phyloP scores from a whole-genome alignment of 495 filamentous ascomycete genomes.

The Penicillium argentinense region DNA sequence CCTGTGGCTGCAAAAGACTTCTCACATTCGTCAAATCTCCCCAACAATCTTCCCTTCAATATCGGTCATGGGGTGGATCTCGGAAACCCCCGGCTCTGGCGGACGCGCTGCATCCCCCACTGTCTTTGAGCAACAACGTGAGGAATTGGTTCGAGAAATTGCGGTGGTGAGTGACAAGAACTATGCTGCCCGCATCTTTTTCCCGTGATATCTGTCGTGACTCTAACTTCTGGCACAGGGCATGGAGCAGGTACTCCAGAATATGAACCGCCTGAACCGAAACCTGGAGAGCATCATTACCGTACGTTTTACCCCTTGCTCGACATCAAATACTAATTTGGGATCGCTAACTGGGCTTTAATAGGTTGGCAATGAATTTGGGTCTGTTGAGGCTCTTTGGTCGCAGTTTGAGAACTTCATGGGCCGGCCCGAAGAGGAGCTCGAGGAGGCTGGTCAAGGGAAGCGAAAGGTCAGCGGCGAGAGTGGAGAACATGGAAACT shows the following conservation, averaged over 20 bases:
- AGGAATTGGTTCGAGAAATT: constrained; percentile 74
- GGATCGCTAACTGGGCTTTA: background rate
- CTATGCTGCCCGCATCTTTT: background rate
- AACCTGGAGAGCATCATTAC: constrained; percentile 89
- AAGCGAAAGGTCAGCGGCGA: constrained; percentile 33
- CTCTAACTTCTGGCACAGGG: constrained; percentile 49
- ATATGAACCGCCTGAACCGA: constrained; percentile 93
- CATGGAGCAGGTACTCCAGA: constrained; percentile 92
- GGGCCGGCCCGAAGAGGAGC: constrained; percentile 66
- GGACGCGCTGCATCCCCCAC: constrained; percentile 36
- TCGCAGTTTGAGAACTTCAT: constrained; percentile 96
- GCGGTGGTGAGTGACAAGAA: constrained; percentile 56
- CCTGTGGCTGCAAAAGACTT: too few species aligned
- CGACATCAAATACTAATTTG: background rate
- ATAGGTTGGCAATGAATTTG: constrained; percentile 95
- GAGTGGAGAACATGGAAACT: constrained; percentile 20
- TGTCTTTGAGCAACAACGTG: constrained; percentile 79
- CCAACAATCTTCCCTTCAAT: background rate
- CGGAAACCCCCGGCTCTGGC: constrained; percentile 29
- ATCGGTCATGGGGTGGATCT: constrained; percentile 20
- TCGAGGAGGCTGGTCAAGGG: constrained; percentile 28
- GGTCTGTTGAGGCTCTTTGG: constrained; percentile 95
- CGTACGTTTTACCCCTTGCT: constrained; percentile 45
- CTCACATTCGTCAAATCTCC: too few species aligned
- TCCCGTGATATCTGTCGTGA: too few species aligned